A percentile compares a stretch with the other conserved stretches of the same genome.
Conservation (phyloP, 768 basidiomycete genomes). For the Leccinum uliginosum region DNA sequence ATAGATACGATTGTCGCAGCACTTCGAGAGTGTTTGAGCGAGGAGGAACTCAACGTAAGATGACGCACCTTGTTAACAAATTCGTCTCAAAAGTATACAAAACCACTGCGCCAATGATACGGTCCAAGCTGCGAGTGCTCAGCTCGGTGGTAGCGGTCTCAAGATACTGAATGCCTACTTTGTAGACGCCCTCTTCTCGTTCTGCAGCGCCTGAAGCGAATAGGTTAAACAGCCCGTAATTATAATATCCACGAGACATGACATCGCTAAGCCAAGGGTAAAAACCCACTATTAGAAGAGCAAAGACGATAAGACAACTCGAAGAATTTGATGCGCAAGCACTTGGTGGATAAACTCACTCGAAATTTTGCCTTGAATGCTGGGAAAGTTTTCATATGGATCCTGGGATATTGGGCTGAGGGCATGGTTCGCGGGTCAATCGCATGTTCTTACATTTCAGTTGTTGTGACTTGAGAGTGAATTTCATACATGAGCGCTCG, state of each 20-base stretch:
- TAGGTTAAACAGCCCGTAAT: conserved; percentile 44
- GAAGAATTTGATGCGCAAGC: neutral
- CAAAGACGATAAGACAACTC: neutral
- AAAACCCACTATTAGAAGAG: conserved; percentile 40
- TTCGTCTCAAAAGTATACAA: conserved; percentile 54
- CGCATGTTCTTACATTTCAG: conserved; percentile 25
- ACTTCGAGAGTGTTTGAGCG: conserved; percentile 17
- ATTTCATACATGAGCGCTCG: conserved; percentile 9
- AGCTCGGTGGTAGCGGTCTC: neutral
- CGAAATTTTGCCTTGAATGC: conserved; percentile 24
- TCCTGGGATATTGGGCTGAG: conserved; percentile 13
- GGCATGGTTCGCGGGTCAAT: neutral
- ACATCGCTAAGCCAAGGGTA: conserved; percentile 47
- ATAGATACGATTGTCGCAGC: conserved; percentile 40
- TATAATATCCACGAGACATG: conserved; percentile 45
- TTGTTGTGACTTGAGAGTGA: conserved; percentile 23
- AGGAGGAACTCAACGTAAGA: neutral
- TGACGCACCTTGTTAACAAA: conserved; percentile 40
- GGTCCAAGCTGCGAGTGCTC: conserved; percentile 36
- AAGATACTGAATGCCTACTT: conserved; percentile 22
- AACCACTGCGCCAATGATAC: conserved; percentile 43
- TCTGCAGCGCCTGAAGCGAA: conserved; percentile 37
- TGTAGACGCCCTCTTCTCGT: conserved; percentile 37
- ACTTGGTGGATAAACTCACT: conserved; percentile 3
- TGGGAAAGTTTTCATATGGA: conserved; percentile 21